A percentile compares a stretch with the other conserved stretches of the same genome.
These are phyloP conservation scores for Sporothrix pseudoabietina DNA, from an alignment of 2,329 filamentous ascomycete species.

Conservation along the genomic window DNA sequence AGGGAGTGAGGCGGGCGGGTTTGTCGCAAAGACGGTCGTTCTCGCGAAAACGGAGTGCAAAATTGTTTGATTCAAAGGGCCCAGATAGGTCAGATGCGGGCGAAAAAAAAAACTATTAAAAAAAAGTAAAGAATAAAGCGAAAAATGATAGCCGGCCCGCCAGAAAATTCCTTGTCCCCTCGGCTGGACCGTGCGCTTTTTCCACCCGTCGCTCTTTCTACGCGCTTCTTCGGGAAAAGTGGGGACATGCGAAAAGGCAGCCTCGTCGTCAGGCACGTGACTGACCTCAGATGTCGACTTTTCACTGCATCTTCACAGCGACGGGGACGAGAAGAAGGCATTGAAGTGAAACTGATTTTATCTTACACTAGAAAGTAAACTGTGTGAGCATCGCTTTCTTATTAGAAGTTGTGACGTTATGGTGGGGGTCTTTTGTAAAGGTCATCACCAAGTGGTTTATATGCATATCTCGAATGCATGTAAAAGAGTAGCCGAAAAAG, in stretches of 20 bases:
- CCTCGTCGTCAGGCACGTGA: conserved; percentile 9
- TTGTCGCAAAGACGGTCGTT: conserved; percentile 19
- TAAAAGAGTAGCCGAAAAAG: conserved; percentile 21
- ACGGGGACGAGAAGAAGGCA: too few species aligned
- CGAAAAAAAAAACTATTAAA: conserved; percentile 19
- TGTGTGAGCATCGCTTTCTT: background rate
- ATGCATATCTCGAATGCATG: conserved; percentile 21
- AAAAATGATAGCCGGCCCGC: conserved; percentile 25
- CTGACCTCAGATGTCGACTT: background rate
- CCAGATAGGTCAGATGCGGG: conserved; percentile 11
- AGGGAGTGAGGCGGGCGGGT: background rate
- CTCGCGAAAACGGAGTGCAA: conserved; percentile 20
- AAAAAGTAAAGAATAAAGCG: conserved; percentile 20
- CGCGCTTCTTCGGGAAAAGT: conserved; percentile 23
- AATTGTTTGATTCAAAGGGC: conserved; percentile 22
- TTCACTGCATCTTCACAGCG: background rate
- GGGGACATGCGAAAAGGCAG: background rate
- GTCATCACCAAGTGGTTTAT: background rate
- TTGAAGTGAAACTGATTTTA: background rate
- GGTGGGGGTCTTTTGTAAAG: background rate
- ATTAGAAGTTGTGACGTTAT: too few species aligned
- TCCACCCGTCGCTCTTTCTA: conserved; percentile 9
- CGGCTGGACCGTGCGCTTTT: conserved; percentile 32
- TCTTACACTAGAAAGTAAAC: background rate
- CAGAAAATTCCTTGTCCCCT: conserved; percentile 23